phyloP scores from a whole-genome alignment of 805 yeast species.

The Myxozyma sirexii region DNA sequence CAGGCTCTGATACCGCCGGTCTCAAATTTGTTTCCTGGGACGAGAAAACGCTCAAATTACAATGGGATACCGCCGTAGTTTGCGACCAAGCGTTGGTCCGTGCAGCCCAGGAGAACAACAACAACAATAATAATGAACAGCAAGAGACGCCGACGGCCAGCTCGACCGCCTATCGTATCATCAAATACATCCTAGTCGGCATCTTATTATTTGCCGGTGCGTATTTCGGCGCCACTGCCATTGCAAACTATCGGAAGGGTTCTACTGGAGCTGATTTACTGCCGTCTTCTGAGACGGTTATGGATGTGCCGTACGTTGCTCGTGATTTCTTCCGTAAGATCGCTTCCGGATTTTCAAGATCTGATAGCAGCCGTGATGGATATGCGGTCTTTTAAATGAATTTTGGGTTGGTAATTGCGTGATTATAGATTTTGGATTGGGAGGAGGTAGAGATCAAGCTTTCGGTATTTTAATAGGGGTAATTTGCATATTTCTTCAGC shows the following conservation, averaged over 20 bases:
- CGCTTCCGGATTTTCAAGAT: slow-evolving; percentile 63
- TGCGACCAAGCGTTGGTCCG: slow-evolving; percentile 43
- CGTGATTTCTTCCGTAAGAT: slow-evolving; percentile 56
- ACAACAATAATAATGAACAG: slow-evolving; percentile 39
- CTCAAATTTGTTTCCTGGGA: slow-evolving; percentile 39
- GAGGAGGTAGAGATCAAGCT: too few species aligned
- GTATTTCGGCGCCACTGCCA: slow-evolving; percentile 62
- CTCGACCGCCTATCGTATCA: slow-evolving; percentile 72
- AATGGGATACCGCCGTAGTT: slow-evolving; percentile 49
- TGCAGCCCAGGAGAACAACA: slow-evolving; percentile 32
- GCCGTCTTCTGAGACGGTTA: slow-evolving; percentile 51
- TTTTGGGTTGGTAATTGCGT: not conserved
- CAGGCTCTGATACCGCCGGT: slow-evolving; percentile 25
- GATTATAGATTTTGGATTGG: not conserved
- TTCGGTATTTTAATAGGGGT: too few species aligned
- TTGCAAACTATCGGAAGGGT: slow-evolving; percentile 72
- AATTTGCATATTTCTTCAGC: too few species aligned
- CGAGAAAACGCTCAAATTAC: slow-evolving; percentile 40
- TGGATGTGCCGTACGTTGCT: slow-evolving; percentile 55
- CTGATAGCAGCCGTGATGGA: slow-evolving; percentile 70
- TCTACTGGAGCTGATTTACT: slow-evolving; percentile 58
- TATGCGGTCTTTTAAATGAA: slow-evolving; percentile 78
- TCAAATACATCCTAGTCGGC: slow-evolving; percentile 74
- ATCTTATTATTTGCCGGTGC: slow-evolving; percentile 17
- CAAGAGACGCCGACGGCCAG: slow-evolving; percentile 37